Evolutionary conservation across 2,329 filamentous ascomycete genomes (phyloP).

Genomic region (Apiospora aurea): DNA sequence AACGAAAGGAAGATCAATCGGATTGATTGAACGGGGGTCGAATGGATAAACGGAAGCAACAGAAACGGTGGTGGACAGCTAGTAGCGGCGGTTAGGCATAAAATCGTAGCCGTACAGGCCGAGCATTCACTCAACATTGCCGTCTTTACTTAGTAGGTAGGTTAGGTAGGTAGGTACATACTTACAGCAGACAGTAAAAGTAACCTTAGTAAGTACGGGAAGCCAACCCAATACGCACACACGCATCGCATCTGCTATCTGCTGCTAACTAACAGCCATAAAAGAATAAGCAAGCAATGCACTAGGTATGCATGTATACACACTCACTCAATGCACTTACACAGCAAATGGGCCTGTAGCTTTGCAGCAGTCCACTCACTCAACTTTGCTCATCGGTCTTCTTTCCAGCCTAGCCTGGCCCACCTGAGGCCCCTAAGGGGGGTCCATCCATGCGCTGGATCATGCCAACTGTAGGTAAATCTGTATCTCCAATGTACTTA

Average conservation of each 20-base stretch:
- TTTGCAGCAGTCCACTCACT: background rate
- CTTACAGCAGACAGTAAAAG: background rate
- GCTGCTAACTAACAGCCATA: background rate
- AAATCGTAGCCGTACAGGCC: constrained; percentile 9
- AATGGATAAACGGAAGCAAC: constrained; percentile 11
- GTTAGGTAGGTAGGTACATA: no score
- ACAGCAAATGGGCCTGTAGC: background rate
- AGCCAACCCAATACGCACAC: background rate
- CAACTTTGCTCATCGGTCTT: background rate
- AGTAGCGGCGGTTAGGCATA: constrained; percentile 20
- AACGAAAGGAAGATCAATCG: constrained; percentile 6
- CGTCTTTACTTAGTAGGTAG: no score
- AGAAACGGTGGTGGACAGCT: constrained; percentile 10
- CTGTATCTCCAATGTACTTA: background rate
- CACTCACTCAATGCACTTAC: background rate
- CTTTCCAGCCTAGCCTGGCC: background rate
- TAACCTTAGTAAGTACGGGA: background rate
- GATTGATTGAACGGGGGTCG: constrained; percentile 2
- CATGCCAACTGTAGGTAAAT: background rate
- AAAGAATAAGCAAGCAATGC: background rate
- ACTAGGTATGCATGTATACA: background rate
- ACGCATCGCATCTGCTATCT: background rate
- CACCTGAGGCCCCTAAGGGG: background rate
- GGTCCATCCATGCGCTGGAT: background rate
- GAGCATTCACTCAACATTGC: background rate